phyloP scores from a whole-genome alignment of 2,329 filamentous ascomycete genomes.

The Thielaviopsis punctulata region DNA sequence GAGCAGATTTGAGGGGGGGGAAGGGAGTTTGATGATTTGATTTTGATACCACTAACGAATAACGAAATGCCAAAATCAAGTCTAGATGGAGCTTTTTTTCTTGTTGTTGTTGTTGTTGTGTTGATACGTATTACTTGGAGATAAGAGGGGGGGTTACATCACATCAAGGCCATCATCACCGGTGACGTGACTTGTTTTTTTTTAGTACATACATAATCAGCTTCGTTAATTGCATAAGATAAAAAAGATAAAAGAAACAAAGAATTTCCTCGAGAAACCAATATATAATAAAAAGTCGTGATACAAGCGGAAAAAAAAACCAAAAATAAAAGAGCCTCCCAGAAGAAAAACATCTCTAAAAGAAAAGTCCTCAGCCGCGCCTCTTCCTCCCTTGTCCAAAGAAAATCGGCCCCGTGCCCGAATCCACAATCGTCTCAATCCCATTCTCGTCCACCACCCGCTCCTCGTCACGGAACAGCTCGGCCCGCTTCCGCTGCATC shows the following conservation, averaged over 20 bases:
- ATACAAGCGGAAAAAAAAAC: no score
- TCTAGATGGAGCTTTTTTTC: not conserved
- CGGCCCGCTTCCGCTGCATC: slow-evolving; percentile 30
- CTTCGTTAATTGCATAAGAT: no score
- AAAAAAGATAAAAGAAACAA: no score
- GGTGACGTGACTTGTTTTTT: no score
- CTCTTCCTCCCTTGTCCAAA: not conserved
- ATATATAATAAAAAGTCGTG: no score
- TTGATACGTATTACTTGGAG: not conserved
- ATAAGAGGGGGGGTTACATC: not conserved
- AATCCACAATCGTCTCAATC: not conserved
- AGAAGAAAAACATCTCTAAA: not conserved
- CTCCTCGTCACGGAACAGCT: slow-evolving; percentile 27
- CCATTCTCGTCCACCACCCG: not conserved
- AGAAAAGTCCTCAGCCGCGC: not conserved
- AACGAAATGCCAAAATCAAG: not conserved
- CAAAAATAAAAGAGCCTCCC: no score
- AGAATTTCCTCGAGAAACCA: no score
- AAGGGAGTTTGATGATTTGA: no score
- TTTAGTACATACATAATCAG: no score
- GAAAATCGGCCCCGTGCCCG: not conserved
- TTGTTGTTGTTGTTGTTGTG: not conserved
- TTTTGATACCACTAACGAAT: not conserved
- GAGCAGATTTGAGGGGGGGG: no score
- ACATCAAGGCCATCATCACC: not conserved